Conservation (phyloP, 1,284 basidiomycete genomes). For the Meira miltonrushii region DNA sequence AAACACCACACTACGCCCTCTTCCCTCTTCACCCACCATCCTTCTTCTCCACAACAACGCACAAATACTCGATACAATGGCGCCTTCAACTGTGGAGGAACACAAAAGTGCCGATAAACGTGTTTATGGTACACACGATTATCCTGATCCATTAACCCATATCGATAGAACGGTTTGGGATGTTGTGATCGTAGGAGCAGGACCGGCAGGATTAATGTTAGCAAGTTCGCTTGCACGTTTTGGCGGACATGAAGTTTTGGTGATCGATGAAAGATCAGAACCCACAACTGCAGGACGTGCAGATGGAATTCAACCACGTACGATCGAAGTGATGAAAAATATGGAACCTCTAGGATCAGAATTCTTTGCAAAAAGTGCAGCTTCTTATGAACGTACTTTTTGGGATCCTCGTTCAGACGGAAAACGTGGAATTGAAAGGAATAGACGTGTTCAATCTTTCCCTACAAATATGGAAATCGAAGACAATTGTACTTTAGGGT, state of each 20-base stretch:
- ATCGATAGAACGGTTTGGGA: conserved; percentile 39
- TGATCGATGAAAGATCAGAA: conserved; percentile 51
- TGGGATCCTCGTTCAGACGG: conserved; percentile 52
- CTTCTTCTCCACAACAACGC: no score
- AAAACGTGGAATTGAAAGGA: conserved; percentile 48
- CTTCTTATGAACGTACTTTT: conserved; percentile 54
- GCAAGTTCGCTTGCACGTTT: conserved; percentile 41
- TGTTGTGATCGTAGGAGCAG: conserved; percentile 45
- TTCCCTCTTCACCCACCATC: no score
- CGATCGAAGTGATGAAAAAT: conserved; percentile 63
- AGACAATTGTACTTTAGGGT: conserved; percentile 54
- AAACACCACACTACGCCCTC: no score
- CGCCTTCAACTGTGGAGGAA: conserved; percentile 21
- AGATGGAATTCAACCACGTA: conserved; percentile 53
- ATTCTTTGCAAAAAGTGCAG: conserved; percentile 40
- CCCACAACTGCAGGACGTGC: conserved; percentile 54
- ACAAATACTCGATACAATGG: no score
- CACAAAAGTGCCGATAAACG: conserved; percentile 33
- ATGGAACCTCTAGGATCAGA: conserved; percentile 51
- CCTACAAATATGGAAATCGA: conserved; percentile 55
- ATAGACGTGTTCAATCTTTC: conserved; percentile 53
- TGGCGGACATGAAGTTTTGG: conserved; percentile 42
- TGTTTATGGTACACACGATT: conserved; percentile 40
- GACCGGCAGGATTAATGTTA: conserved; percentile 49
- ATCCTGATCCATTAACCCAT: conserved; percentile 32